Evolutionary conservation across 1,284 basidiomycete species (phyloP).

Genomic region (Apiotrichum akiyoshidainum): DNA sequence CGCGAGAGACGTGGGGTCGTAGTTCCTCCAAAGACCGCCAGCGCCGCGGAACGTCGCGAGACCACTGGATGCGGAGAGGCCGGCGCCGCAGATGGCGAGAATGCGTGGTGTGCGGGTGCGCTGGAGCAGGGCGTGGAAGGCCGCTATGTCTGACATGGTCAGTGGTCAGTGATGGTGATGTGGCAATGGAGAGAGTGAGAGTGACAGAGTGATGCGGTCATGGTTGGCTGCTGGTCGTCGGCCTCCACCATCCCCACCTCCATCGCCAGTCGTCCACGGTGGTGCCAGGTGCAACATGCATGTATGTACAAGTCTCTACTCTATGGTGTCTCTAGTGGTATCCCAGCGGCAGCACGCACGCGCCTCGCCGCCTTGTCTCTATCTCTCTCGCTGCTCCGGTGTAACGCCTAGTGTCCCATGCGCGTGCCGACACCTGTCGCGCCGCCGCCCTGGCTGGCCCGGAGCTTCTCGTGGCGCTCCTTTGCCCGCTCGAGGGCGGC

Average conservation of each 20-base stretch:
- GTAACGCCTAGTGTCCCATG: slow-evolving; percentile 25
- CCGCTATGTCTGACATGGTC: slow-evolving; percentile 17
- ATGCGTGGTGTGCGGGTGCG: slow-evolving; percentile 8
- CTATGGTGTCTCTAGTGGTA: not conserved
- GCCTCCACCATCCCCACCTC: too few species aligned
- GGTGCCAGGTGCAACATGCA: not conserved
- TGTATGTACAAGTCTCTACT: not conserved
- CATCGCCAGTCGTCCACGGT: too few species aligned
- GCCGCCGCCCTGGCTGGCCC: slow-evolving; percentile 29
- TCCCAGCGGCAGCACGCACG: too few species aligned
- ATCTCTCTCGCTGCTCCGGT: not conserved
- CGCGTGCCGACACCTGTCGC: slow-evolving; percentile 37
- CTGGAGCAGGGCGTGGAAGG: slow-evolving; percentile 12
- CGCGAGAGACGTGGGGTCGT: slow-evolving; percentile 12
- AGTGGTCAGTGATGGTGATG: too few species aligned
- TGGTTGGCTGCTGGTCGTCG: too few species aligned
- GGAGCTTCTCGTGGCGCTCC: slow-evolving; percentile 18
- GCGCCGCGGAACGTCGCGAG: slow-evolving; percentile 20
- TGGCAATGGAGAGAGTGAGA: not conserved
- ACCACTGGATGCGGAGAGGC: slow-evolving; percentile 11
- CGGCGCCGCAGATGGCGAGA: slow-evolving; percentile 17
- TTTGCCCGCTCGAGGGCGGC: slow-evolving; percentile 7
- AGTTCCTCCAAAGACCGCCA: slow-evolving; percentile 19
- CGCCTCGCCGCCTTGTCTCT: too few species aligned
- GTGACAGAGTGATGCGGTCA: not conserved